These are phyloP conservation scores for Tephrocybe sp. DNA, from an alignment of 768 basidiomycete genomes.

Conservation along the genomic window DNA sequence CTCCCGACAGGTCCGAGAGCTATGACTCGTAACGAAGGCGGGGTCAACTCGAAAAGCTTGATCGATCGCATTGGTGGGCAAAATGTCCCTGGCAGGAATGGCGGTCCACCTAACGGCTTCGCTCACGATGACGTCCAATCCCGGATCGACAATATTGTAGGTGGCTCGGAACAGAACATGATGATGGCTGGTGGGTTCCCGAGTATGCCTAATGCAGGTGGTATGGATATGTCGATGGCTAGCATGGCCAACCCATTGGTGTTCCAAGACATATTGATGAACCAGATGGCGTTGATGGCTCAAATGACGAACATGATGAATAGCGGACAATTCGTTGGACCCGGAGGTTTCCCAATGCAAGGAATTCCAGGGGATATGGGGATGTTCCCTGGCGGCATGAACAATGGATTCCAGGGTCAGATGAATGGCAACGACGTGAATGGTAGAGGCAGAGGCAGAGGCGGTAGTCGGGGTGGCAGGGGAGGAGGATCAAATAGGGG, in stretches of 20 bases:
- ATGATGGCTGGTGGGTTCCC: constrained; percentile 49
- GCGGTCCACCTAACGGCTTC: constrained; percentile 33
- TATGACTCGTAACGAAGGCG: constrained; percentile 53
- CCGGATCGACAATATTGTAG: constrained; percentile 75
- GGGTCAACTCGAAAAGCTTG: constrained; percentile 55
- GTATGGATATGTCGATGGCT: constrained; percentile 66
- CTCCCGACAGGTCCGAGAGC: constrained; percentile 85
- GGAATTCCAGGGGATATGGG: constrained; percentile 53
- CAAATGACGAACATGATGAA: constrained; percentile 88
- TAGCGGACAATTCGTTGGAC: constrained; percentile 52
- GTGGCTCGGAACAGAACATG: constrained; percentile 53
- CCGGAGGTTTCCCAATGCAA: constrained; percentile 61
- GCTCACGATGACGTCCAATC: constrained; percentile 71
- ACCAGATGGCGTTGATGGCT: constrained; percentile 90
- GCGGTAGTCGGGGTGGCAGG: constrained; percentile 39
- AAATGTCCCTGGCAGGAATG: constrained; percentile 31
- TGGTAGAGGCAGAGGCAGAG: constrained; percentile 40
- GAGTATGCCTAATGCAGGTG: constrained; percentile 34
- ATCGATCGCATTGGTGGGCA: constrained; percentile 78
- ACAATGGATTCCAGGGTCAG: constrained; percentile 35
- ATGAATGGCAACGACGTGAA: constrained; percentile 25
- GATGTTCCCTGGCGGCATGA: constrained; percentile 41
- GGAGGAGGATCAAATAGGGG: constrained; percentile 45
- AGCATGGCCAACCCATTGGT: constrained; percentile 63
- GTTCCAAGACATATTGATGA: constrained; percentile 90